These are phyloP conservation scores for Pterulicium gracile DNA, from an alignment of 1,284 basidiomycete genomes.

Conservation along the genomic window DNA sequence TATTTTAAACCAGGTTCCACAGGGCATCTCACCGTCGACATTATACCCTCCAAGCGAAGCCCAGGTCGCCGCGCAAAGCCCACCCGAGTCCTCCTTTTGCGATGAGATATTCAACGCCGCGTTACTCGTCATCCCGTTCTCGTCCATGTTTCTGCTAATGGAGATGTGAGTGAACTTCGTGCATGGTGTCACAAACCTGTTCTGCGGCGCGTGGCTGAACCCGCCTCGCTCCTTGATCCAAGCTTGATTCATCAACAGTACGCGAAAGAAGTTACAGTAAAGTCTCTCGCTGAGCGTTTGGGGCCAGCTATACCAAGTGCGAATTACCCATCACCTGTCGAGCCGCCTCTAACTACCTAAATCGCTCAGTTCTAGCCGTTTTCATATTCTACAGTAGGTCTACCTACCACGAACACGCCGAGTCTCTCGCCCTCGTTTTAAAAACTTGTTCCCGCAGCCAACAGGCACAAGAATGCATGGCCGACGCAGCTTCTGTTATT, in stretches of 20 bases:
- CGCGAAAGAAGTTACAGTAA: conserved; percentile 38
- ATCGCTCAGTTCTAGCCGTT: conserved; percentile 45
- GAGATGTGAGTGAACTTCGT: conserved; percentile 52
- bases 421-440: conserved; percentile 5
- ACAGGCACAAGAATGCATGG: conserved; percentile 45
- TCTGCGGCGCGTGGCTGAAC: conserved; percentile 3
- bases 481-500: conserved; percentile 47
- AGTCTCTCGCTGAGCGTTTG: conserved; percentile 42
- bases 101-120: conserved; percentile 60
- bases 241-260: conserved; percentile 73
- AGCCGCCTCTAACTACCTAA: conserved; percentile 6
- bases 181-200: no score
- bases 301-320: conserved; percentile 57
- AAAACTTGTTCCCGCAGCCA: conserved; percentile 39
- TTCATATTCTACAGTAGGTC: conserved; percentile 67
- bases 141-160: conserved; percentile 63
- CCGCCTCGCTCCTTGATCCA: conserved; percentile 9
- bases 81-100: conserved; percentile 25
- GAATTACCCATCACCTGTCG: conserved; percentile 18
- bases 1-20: conserved; percentile 37
- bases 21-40: conserved; percentile 8
- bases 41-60: conserved; percentile 1
- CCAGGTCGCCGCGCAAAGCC: conserved; percentile 15
- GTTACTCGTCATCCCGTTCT: conserved; percentile 57
- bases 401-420: background rate